Conservation (phyloP, 2,329 filamentous ascomycete genomes). For the Neocucurbitaria cava region DNA sequence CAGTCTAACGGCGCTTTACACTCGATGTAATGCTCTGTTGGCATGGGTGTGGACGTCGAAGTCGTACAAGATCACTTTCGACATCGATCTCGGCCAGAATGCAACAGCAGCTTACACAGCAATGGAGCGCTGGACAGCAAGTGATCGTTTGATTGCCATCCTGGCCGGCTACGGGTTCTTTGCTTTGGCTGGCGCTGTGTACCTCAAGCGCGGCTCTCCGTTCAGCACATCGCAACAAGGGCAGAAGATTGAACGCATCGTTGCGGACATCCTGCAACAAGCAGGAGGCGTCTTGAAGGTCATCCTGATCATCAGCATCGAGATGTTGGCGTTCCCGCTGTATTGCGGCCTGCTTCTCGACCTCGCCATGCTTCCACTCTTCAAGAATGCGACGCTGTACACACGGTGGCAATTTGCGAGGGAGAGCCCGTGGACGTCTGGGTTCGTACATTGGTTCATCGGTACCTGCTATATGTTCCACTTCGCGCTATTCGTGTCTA, state of each 20-base stretch:
- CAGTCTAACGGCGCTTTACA: slow-evolving; percentile 10
- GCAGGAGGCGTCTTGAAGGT: slow-evolving; percentile 98
- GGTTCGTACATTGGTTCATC: slow-evolving; percentile 98
- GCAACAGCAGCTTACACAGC: slow-evolving; percentile 24
- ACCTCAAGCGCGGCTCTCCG: slow-evolving; percentile 75
- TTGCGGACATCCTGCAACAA: slow-evolving; percentile 87
- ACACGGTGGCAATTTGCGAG: slow-evolving; percentile 81
- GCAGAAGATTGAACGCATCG: slow-evolving; percentile 70
- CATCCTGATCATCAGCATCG: slow-evolving; percentile 96
- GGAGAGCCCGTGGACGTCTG: slow-evolving; percentile 82
- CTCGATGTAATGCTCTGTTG: slow-evolving; percentile 17
- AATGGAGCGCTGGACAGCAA: slow-evolving; percentile 55
- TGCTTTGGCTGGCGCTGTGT: slow-evolving; percentile 75
- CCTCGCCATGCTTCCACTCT: slow-evolving; percentile 84
- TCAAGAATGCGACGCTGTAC: slow-evolving; percentile 78
- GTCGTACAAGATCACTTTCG: slow-evolving; percentile 47
- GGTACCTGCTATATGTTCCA: slow-evolving; percentile 99
- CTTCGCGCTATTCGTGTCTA: slow-evolving; percentile 96
- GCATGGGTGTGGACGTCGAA: slow-evolving; percentile 43
- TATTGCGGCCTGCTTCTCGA: slow-evolving; percentile 95
- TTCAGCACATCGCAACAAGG: slow-evolving; percentile 66
- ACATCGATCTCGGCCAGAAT: slow-evolving; percentile 36
- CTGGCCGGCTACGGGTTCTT: slow-evolving; percentile 81
- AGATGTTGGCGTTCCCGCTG: slow-evolving; percentile 96
- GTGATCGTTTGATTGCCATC: slow-evolving; percentile 74